phyloP scores from a whole-genome alignment of 78 protist species.

The Goniomonas avonlea region DNA sequence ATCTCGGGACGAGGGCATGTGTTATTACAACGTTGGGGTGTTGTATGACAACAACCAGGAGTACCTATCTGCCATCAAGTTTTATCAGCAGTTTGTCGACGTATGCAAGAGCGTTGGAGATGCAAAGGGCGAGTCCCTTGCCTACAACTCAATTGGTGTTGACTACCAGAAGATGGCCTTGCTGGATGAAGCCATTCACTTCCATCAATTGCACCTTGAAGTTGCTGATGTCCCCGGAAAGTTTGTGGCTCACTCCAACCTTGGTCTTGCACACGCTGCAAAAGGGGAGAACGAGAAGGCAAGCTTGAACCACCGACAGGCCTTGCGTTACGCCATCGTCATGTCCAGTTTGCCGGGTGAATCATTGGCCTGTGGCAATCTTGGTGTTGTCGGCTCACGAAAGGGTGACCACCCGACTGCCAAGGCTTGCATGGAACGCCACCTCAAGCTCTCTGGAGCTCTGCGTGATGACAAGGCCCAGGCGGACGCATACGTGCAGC shows the following conservation, averaged over 20 bases:
- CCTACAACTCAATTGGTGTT: too few species aligned
- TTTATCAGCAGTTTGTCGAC: too few species aligned
- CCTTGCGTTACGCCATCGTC: background rate
- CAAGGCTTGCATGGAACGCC: constrained; percentile 4
- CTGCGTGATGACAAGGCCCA: background rate
- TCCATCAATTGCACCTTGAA: too few species aligned
- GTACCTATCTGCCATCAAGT: too few species aligned
- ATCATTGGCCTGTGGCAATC: background rate
- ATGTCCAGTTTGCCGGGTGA: background rate
- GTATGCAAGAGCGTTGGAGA: too few species aligned
- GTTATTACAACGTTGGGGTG: too few species aligned
- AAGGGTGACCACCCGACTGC: background rate
- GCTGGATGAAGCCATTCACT: too few species aligned
- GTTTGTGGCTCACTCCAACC: constrained; percentile 8
- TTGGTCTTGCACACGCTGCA: background rate
- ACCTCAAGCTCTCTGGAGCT: background rate
- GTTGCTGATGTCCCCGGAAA: constrained; percentile 7
- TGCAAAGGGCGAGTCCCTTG: too few species aligned
- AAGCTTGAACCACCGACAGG: background rate
- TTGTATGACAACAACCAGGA: too few species aligned
- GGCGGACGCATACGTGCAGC: background rate
- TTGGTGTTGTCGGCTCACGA: background rate
- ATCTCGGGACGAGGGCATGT: too few species aligned
- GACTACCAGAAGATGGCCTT: too few species aligned
- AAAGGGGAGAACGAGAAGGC: background rate